Evolutionary conservation across 768 basidiomycete species (phyloP).

Genomic region (Suillus decipiens): DNA sequence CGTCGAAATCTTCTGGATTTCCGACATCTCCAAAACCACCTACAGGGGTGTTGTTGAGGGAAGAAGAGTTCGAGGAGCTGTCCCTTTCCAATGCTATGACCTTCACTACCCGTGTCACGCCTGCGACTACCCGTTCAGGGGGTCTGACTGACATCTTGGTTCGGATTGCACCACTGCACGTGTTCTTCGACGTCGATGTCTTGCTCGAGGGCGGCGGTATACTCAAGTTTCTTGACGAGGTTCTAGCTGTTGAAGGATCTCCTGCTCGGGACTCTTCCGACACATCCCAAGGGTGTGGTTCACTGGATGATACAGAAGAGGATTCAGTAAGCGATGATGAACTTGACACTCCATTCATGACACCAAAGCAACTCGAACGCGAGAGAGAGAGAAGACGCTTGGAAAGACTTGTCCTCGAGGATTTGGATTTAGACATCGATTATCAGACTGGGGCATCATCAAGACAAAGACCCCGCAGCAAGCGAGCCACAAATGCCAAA

Average conservation of each 20-base stretch:
- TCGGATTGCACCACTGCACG: slow-evolving; percentile 62
- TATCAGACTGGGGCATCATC: slow-evolving; percentile 32
- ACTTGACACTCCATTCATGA: slow-evolving; percentile 27
- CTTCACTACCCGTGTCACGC: slow-evolving; percentile 14
- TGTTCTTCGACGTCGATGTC: slow-evolving; percentile 70
- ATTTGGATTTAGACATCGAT: slow-evolving; percentile 55
- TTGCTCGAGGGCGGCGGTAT: slow-evolving; percentile 40
- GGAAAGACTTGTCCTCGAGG: slow-evolving; percentile 57
- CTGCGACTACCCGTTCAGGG: slow-evolving; percentile 7
- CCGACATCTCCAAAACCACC: slow-evolving; percentile 21
- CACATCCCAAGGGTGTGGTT: background rate
- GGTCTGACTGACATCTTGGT: slow-evolving; percentile 28
- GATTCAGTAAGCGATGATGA: slow-evolving; percentile 19
- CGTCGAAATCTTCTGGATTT: slow-evolving; percentile 18
- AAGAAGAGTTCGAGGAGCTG: slow-evolving; percentile 17
- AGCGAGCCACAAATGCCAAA: slow-evolving; percentile 8
- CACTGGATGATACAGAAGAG: slow-evolving; percentile 9
- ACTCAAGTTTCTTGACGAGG: slow-evolving; percentile 51
- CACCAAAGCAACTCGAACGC: slow-evolving; percentile 21
- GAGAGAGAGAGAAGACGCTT: slow-evolving; percentile 44
- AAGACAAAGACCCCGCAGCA: slow-evolving; percentile 13
- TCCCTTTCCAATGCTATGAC: slow-evolving; percentile 22
- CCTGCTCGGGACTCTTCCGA: slow-evolving; percentile 8
- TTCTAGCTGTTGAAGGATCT: slow-evolving; percentile 28
- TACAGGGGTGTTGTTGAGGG: slow-evolving; percentile 20